Conservation (phyloP, 345 rosid genomes). For the Ailanthus altissimus region DNA sequence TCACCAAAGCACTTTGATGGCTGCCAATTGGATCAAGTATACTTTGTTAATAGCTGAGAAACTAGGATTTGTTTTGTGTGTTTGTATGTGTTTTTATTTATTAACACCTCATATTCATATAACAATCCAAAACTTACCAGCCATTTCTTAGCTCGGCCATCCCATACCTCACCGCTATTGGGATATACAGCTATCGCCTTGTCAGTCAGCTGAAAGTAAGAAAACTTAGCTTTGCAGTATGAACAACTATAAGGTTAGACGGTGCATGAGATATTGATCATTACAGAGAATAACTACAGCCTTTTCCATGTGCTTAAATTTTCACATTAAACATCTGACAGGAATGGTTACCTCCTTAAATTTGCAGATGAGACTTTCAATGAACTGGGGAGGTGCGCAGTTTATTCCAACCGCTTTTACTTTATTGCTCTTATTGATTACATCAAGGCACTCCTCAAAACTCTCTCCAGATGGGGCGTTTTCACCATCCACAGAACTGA, state of each 20-base stretch:
- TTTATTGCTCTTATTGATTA: slow-evolving; percentile 60
- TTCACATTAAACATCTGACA: background rate
- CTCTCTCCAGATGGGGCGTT: slow-evolving; percentile 85
- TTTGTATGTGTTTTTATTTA: background rate
- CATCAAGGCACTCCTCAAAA: slow-evolving; percentile 65
- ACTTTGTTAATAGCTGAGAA: background rate
- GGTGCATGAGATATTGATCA: background rate
- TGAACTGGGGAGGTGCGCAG: slow-evolving; percentile 83
- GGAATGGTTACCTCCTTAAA: slow-evolving; percentile 50
- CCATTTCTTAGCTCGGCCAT: slow-evolving; percentile 85
- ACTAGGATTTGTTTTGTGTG: background rate
- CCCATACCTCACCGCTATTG: slow-evolving; percentile 92
- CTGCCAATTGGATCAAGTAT: slow-evolving; percentile 36
- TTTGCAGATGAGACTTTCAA: slow-evolving; percentile 55
- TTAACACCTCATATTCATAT: background rate
- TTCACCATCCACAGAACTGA: slow-evolving; percentile 77
- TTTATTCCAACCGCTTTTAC: slow-evolving; percentile 77
- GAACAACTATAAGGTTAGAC: background rate
- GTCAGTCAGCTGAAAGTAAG: slow-evolving; percentile 52
- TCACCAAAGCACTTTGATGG: slow-evolving; percentile 81
- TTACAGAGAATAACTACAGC: background rate
- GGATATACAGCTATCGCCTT: slow-evolving; percentile 82
- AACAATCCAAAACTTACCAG: slow-evolving; percentile 53
- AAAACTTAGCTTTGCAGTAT: background rate
- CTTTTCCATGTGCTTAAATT: background rate